Evolutionary conservation across 2,329 filamentous ascomycete species (phyloP), one percentile per base, ranked within the genome.

Genomic region (Parafenestella ontariensis): DNA sequence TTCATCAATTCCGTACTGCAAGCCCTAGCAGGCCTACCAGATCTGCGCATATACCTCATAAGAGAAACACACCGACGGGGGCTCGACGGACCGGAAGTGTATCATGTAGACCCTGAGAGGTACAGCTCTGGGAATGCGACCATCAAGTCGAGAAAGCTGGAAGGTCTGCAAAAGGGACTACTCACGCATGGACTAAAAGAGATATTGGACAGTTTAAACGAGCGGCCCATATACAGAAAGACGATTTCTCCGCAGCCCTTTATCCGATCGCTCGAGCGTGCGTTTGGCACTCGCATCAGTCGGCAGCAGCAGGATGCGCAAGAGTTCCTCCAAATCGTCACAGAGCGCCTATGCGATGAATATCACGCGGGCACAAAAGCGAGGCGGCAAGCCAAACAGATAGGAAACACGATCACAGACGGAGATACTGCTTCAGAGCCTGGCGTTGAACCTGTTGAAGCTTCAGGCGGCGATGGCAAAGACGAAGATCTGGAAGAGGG

Each of bases 221-320:
- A 98, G 79, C 84, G 95, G 47, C 94, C 95, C 1, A 90, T 98
- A 64, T 91, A 93, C 75, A 92, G 88, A 71, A 99, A 98, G 81
- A 95, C 92, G 0, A 96, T 98, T 50, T 92, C 91, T 15, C 92
- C 94, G 3, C 85, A 87, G n/a, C 84, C 84, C 0, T 97, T 99
- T 71, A 89, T 99, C 39, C 82, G 85, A 59, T 89, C 90, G 0
- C 81, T 99, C 46, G 95, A 99, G 78, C 81, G 82, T 26, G 92
- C 94, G 0, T 99, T 97, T 71, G 87, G 87, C 51, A 94, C 96
- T 68, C 87, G 91, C 66, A 96, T 99, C 66, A 97, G 91, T 72
- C 85, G 94, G 49, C 92, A 95, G 71, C 95, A 99, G 77, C 95
- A 99, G 76, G 95, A 99, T 79, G 95, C 95, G 10, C 95, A 99